Percentiles rank a stretch among this genome's conserved stretches.
Conservation (phyloP, 1,284 basidiomycete species). For the Pseudozyma hubeiensis region DNA sequence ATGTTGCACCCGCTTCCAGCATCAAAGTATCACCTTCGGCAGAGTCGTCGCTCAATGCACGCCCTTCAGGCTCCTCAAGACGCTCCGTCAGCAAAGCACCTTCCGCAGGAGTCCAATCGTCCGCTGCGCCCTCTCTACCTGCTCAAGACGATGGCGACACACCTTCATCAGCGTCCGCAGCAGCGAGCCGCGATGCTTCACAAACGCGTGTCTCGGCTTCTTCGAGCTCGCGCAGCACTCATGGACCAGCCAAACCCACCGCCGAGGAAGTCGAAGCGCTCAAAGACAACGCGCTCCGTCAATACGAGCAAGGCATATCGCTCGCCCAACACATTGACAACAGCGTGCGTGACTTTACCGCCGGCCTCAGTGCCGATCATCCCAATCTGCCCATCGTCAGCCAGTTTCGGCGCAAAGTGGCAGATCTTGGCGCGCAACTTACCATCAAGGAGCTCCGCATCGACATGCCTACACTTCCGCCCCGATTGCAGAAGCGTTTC, state of each 20-base stretch:
- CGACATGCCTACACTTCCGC: conserved; percentile 6
- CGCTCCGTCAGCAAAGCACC: conserved; percentile 14
- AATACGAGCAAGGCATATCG: conserved; percentile 2
- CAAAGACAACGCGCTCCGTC: not conserved
- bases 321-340: conserved; percentile 11
- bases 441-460: conserved; percentile 7
- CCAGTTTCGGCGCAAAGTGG: conserved; percentile 11
- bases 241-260: conserved; percentile 1
- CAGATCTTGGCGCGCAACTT: not conserved
- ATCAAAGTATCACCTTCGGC: conserved; percentile 14
- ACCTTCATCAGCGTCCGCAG: not conserved
- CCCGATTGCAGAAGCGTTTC: conserved; percentile 2
- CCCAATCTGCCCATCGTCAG: conserved; percentile 2
- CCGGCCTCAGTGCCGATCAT: not conserved
- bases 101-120: not conserved
- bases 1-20: not conserved
- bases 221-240: conserved; percentile 6
- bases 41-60: not conserved
- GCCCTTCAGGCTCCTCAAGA: not conserved
- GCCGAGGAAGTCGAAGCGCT: conserved; percentile 4
- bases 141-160: not conserved
- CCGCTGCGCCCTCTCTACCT: not conserved
- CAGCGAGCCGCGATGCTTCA: conserved; percentile 6
- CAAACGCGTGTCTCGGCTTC: conserved; percentile 1
- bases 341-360: conserved; percentile 6